Evolutionary conservation across 208 protist species (phyloP), one percentile per base, ranked within the genome.

Genomic region (Acanthamoeba sp.): DNA sequence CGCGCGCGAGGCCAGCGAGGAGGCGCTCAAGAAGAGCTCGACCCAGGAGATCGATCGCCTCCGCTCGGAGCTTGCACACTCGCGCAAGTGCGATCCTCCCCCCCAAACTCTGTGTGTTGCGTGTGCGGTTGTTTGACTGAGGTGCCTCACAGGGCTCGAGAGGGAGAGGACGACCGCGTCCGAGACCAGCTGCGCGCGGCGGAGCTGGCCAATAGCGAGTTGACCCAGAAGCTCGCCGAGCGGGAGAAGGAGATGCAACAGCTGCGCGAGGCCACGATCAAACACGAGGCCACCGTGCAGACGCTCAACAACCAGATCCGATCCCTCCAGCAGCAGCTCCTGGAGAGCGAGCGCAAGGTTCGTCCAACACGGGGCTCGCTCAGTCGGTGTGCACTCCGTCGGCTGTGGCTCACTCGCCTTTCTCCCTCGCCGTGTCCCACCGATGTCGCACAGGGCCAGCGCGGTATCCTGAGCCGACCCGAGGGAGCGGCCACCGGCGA

Each of bases 301-400:
- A 78, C 69, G 20, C 69, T 78, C 34, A 78, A 78, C 38, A 45
- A 78, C 38, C 69, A 78, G 69, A 42, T 78, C 29, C 69, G 29
- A 7, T 78, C 69, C 24, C 69, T 78, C 16, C 69, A 78, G 29
- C 34, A 78, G 38, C 69, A 78, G 38, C 69, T 78, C 29, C n/a
- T 88, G 40, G 78, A 88, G 16, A 57, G 78, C 40, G 78, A 88
- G 78, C 12, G 48, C 10, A 29, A 57, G 48, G 78, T 50, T n/a
- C 29, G 10, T 87, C 36, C 24, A 50, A 14, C 36, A 38, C 32
- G 12, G 27, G 20, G 24, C 2, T 16, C 57, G 10, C 57, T 66
- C 3, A 9, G 1, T 24, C 22, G 27, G 27, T 66, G 27, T 85
- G 18, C 5, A 0, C 10, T 36, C 3, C 12, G 50, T 55, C 24